Evolutionary conservation across 1,284 basidiomycete species (phyloP), one percentile per base, ranked within the genome.

Genomic region (Neolentinus lepideus): DNA sequence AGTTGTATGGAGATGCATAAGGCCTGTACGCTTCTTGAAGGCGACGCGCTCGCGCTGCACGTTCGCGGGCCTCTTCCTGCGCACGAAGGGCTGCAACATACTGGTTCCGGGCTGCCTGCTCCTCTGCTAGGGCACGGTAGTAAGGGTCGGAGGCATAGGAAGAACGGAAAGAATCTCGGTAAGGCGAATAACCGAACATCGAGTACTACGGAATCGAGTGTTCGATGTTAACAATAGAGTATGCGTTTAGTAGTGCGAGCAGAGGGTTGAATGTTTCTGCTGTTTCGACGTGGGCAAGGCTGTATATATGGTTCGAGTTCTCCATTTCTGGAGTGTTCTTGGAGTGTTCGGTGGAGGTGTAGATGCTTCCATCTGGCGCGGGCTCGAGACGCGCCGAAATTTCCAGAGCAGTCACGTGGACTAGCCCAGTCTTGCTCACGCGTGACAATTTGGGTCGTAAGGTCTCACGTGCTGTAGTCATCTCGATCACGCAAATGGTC

Each of bases 101-200:
- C 51, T 67, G 66, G 54, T 65, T 60, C 46, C 63, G 66, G 4
- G 67, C 67, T 14, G 66, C 66, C 26, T 62, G 66, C 52, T 69
- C 67, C 46, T 69, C 66, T 19, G 67, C 66, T 33, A 69, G 62
- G 8, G 66, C 66, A 24, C 62, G 65, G 21, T 64, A 55, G 58
- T 69, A 69, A 3, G 63, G 61, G 25, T 61, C 57, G 48, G 56
- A 25, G n/a, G 55, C 26, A 47, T 55, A 19, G 47, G 22, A 50
- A 11, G 47, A 50, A n/a, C 27, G 22, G 47, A 22, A 50, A 21
- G 47, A 6, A 25, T 25, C 47, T 29, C n/a, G 47, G 47, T 29
- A 50, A 10, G 24, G 47, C n/a, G 24, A 10, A 21, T 50, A 50
- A 50, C 47, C 47, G 27, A 25, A 56, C 43, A 2, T 53, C 56